Conservation (phyloP, 2,329 filamentous ascomycete genomes). For the Aphanocladium album region DNA sequence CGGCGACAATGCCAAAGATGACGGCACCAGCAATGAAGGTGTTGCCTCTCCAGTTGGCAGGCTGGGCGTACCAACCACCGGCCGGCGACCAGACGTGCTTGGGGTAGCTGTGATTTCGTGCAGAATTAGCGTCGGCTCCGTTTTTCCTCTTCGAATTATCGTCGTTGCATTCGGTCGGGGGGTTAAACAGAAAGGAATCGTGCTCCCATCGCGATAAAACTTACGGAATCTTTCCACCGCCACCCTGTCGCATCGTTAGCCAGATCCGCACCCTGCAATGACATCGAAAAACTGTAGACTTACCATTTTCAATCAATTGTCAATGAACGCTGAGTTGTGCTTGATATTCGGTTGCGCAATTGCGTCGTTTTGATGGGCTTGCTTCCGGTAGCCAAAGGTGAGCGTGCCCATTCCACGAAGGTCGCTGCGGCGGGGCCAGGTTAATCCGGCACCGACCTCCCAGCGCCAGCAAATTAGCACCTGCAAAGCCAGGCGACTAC, state of each 20-base stretch:
- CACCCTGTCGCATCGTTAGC: constrained; percentile 56
- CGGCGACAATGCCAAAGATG: constrained; percentile 61
- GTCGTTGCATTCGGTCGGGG: constrained; percentile 12
- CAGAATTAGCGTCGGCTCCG: constrained; percentile 14
- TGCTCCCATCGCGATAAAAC: constrained; percentile 22
- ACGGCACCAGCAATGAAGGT: constrained; percentile 70
- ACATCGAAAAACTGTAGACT: constrained; percentile 17
- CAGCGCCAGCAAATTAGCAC: constrained; percentile 12
- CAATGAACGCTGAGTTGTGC: constrained; percentile 27
- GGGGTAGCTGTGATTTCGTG: constrained; percentile 62
- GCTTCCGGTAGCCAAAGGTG: background rate
- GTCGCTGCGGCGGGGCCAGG: background rate
- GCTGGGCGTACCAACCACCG: constrained; percentile 96
- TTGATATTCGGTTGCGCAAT: constrained; percentile 23
- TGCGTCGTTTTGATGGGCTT: constrained; percentile 23
- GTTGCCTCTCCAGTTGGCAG: constrained; percentile 91
- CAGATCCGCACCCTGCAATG: background rate
- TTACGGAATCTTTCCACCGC: constrained; percentile 64
- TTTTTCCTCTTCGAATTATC: constrained; percentile 14
- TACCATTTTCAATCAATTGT: constrained; percentile 52
- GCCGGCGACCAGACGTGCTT: constrained; percentile 99
- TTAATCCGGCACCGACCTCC: constrained; percentile 12
- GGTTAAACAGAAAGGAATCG: background rate
- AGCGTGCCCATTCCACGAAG: background rate
- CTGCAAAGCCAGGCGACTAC: background rate